Evolutionary conservation across 371 early-diverging fungal genomes (phyloP).

Genomic region (Mucor saturninus): DNA sequence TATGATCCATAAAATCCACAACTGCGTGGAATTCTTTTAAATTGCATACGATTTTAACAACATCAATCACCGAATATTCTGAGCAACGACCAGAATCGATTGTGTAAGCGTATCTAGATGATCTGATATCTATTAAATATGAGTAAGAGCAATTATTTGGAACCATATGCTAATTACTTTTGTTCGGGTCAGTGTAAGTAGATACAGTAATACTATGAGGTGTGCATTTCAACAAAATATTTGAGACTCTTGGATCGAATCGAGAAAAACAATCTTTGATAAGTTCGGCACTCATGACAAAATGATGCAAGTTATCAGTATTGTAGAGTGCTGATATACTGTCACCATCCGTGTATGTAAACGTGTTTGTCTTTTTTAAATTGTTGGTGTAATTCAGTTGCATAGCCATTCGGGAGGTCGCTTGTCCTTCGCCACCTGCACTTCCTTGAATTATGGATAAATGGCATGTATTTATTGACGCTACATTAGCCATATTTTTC

Average conservation of each 20-base stretch:
- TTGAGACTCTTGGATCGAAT: conserved; percentile 9
- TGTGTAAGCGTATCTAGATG: conserved; percentile 9
- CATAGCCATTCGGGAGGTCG: conserved; percentile 3
- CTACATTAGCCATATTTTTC: conserved; percentile 4
- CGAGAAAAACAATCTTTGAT: conserved; percentile 7
- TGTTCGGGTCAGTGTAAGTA: not conserved
- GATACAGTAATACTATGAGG: conserved; percentile 1
- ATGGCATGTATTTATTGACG: conserved; percentile 7
- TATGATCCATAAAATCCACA: conserved; percentile 14
- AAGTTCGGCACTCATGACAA: not conserved
- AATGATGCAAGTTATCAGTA: not conserved
- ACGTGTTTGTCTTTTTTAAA: conserved; percentile 18
- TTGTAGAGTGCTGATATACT: conserved; percentile 9
- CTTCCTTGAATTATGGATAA: conserved; percentile 3
- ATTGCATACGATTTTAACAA: conserved; percentile 16
- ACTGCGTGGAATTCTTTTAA: conserved; percentile 24
- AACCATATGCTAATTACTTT: not conserved
- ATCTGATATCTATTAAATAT: conserved; percentile 8
- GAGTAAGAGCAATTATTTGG: not conserved
- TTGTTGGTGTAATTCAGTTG: conserved; percentile 14
- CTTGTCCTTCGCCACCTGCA: not conserved
- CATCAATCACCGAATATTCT: not conserved
- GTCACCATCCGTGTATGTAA: conserved; percentile 19
- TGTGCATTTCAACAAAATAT: conserved; percentile 10
- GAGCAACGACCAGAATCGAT: not conserved